phyloP scores from a whole-genome alignment of 192 early-diverging fungal genomes.

The Bifiguratus adelaidae region DNA sequence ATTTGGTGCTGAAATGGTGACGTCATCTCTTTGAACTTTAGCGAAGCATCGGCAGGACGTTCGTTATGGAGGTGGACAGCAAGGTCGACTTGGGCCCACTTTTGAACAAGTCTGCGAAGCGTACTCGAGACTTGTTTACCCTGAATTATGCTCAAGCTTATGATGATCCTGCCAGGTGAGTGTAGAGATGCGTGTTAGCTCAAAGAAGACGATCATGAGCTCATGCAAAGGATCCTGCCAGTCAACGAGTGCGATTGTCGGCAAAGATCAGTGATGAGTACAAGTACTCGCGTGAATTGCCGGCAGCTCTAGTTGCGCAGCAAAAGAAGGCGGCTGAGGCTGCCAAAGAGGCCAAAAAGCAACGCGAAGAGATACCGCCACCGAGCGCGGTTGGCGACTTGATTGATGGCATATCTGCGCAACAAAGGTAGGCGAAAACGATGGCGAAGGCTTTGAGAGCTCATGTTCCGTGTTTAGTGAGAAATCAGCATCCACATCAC shows the following conservation, averaged over 20 bases:
- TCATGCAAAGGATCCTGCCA: slow-evolving; percentile 1
- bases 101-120: not conserved
- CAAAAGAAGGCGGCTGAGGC: slow-evolving; percentile 32
- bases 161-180: too few relatives aligned
- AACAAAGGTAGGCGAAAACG: slow-evolving; percentile 7
- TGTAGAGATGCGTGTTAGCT: too few relatives aligned
- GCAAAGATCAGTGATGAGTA: slow-evolving; percentile 74
- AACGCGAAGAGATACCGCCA: slow-evolving; percentile 7
- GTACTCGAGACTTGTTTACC: not conserved
- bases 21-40: too few relatives aligned
- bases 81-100: not conserved
- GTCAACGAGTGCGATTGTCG: slow-evolving; percentile 57
- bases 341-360: slow-evolving; percentile 23
- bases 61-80: too few relatives aligned
- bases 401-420: slow-evolving; percentile 1
- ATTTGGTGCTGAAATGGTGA: too few relatives aligned
- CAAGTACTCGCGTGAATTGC: slow-evolving; percentile 45
- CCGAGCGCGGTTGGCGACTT: slow-evolving; percentile 12
- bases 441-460: slow-evolving; percentile 4
- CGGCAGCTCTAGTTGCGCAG: slow-evolving; percentile 42
- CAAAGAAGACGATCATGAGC: not conserved
- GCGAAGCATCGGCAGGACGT: too few relatives aligned
- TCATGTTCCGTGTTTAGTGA: too few relatives aligned
- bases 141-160: not conserved
- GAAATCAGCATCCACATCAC: slow-evolving; percentile 11